Evolutionary conservation across 805 yeast species (phyloP).

Genomic region (Tetrapisispora fleetii): DNA sequence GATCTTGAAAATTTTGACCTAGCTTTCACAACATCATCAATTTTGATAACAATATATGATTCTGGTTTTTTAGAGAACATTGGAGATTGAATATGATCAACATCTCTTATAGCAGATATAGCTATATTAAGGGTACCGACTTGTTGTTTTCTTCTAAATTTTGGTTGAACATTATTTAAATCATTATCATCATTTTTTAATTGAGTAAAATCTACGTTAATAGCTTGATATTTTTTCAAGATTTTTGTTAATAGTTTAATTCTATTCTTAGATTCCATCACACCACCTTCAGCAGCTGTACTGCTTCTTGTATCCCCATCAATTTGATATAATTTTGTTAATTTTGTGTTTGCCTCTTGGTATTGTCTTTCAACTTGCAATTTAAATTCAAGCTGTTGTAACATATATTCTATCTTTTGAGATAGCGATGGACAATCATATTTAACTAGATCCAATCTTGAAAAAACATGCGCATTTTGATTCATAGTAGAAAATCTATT

Average conservation of each 20-base stretch:
- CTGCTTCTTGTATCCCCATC: conserved; percentile 86
- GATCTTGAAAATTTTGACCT: conserved; percentile 64
- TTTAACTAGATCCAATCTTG: conserved; percentile 72
- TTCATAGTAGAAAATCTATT: conserved; percentile 32
- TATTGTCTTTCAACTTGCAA: conserved; percentile 90
- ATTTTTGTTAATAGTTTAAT: conserved; percentile 77
- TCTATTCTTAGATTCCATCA: conserved; percentile 73
- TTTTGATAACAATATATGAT: conserved; percentile 62
- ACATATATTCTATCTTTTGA: conserved; percentile 89
- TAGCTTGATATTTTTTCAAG: conserved; percentile 77
- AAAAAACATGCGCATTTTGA: conserved; percentile 34
- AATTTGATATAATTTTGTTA: conserved; percentile 72
- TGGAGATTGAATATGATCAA: conserved; percentile 86
- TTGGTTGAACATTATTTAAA: conserved; percentile 55
- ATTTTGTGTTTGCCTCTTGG: conserved; percentile 83
- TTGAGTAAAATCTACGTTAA: conserved; percentile 61
- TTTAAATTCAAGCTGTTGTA: conserved; percentile 89
- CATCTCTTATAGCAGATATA: conserved; percentile 73
- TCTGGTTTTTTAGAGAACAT: conserved; percentile 72
- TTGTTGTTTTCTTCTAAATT: conserved; percentile 70
- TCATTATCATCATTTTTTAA: conserved; percentile 52
- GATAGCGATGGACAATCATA: conserved; percentile 93
- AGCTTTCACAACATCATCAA: conserved; percentile 81
- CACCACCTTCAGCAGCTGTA: conserved; percentile 83
- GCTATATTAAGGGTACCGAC: conserved; percentile 70